These are phyloP conservation scores for Verbena officinalis DNA, from an alignment of 257 asterid species.

Conservation along the genomic window DNA sequence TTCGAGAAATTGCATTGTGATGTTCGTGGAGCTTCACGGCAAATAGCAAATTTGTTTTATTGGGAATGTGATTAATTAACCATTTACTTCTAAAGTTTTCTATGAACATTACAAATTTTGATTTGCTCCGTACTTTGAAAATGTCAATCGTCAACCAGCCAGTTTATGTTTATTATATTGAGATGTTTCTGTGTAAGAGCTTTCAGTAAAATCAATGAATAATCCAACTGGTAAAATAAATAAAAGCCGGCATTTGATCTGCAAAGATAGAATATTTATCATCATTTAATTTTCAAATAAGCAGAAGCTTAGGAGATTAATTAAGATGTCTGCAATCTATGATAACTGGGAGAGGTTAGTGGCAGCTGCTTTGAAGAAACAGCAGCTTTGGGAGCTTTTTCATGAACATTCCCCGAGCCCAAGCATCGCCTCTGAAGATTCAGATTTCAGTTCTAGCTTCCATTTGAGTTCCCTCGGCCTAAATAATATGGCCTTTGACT, in stretches of 20 bases:
- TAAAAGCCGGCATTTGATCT: too few species aligned
- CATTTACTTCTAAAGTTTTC: too few species aligned
- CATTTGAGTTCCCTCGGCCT: not conserved
- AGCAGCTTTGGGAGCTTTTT: constrained; percentile 25
- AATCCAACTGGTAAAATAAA: not conserved
- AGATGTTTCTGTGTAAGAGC: too few species aligned
- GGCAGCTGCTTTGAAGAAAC: constrained; percentile 16
- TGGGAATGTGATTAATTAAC: too few species aligned
- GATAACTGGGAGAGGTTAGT: constrained; percentile 30
- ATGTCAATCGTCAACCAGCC: too few species aligned
- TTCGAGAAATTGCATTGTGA: not conserved
- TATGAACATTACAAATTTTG: too few species aligned
- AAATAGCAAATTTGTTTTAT: too few species aligned
- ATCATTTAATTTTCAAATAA: too few species aligned
- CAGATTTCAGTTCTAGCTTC: not conserved
- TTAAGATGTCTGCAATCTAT: constrained; percentile 26
- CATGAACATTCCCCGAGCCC: constrained; percentile 22
- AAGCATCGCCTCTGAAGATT: constrained; percentile 10
- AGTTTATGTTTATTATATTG: too few species aligned
- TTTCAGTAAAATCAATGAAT: not conserved
- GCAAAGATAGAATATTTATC: too few species aligned
- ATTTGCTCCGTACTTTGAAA: too few species aligned
- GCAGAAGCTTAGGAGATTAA: not conserved
- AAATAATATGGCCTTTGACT: not conserved
- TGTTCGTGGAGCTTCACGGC: not conserved